These are phyloP conservation scores for Eleusine coracana DNA, from an alignment of 176 grass and related monocot genomes.

Conservation along the genomic window DNA sequence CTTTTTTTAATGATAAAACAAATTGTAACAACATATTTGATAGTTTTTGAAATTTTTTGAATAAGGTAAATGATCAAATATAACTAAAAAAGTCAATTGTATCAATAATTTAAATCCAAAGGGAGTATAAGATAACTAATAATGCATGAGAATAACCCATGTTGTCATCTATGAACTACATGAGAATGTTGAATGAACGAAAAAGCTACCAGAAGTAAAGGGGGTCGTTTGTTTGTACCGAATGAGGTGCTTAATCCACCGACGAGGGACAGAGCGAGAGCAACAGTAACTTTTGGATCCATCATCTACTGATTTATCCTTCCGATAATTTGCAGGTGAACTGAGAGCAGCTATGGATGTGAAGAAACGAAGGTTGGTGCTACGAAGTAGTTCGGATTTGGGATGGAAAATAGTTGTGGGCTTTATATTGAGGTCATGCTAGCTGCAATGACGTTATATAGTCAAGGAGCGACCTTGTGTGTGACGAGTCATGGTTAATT, in stretches of 20 bases:
- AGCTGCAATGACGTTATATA: conserved; percentile 13
- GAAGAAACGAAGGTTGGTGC: not conserved
- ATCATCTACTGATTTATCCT: conserved; percentile 31
- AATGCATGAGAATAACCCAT: not conserved
- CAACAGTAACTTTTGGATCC: conserved; percentile 65
- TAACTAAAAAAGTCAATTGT: no score
- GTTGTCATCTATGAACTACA: not conserved
- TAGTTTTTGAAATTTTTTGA: no score
- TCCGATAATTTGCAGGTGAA: not conserved
- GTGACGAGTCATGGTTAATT: conserved; percentile 5
- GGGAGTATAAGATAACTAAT: not conserved
- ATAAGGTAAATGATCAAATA: no score
- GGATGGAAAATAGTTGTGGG: conserved; percentile 27
- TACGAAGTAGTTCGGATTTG: not conserved
- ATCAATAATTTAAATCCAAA: no score
- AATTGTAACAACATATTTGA: no score
- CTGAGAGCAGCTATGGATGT: not conserved
- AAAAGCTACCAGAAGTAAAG: not conserved
- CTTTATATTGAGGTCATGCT: not conserved
- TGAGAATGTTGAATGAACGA: not conserved
- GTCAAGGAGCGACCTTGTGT: not conserved
- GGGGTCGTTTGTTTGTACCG: conserved; percentile 39
- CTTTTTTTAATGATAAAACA: no score
- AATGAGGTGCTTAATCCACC: conserved; percentile 75
- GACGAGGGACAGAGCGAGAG: conserved; percentile 64